Conservation (phyloP, 2,329 filamentous ascomycete genomes). For the Aspergillus cejpii region DNA sequence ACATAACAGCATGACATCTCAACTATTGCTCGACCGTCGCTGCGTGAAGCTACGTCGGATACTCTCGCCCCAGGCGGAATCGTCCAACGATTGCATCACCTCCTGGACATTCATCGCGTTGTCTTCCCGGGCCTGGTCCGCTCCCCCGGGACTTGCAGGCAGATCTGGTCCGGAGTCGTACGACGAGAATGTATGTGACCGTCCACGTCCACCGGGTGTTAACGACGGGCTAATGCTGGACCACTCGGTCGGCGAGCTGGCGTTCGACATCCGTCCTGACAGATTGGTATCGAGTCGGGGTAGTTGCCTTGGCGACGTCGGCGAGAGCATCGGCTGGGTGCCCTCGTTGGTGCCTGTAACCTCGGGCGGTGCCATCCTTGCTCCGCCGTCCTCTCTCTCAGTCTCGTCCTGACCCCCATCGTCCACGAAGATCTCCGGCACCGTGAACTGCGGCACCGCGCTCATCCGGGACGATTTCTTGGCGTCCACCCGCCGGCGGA, state of each 20-base stretch:
- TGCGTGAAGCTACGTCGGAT: slow-evolving; percentile 79
- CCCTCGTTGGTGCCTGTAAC: slow-evolving; percentile 11
- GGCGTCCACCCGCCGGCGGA: slow-evolving; percentile 65
- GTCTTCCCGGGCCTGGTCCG: slow-evolving; percentile 51
- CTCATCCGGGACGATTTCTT: slow-evolving; percentile 72
- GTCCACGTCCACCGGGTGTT: slow-evolving; percentile 25
- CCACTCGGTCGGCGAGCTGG: slow-evolving; percentile 39
- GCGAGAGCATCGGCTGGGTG: slow-evolving; percentile 32
- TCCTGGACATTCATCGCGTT: slow-evolving; percentile 68
- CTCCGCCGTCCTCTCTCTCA: slow-evolving; percentile 9
- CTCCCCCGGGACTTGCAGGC: slow-evolving; percentile 10
- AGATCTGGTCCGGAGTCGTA: slow-evolving; percentile 23
- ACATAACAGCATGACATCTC: slow-evolving; percentile 10
- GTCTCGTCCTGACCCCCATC: slow-evolving; percentile 53
- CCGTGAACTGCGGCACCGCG: slow-evolving; percentile 67
- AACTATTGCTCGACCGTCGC: slow-evolving; percentile 39
- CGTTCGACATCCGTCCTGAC: slow-evolving; percentile 34
- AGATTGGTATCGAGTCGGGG: slow-evolving; percentile 45
- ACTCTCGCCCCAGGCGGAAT: slow-evolving; percentile 89
- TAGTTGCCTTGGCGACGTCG: slow-evolving; percentile 32
- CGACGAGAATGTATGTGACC: slow-evolving; percentile 23
- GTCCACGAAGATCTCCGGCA: slow-evolving; percentile 87
- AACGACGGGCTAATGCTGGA: slow-evolving; percentile 49
- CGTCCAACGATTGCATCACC: slow-evolving; percentile 77
- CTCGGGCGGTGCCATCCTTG: slow-evolving; percentile 9